phyloP scores from a whole-genome alignment of 768 basidiomycete genomes.

The Rhodosporidiobolus odoratus region DNA sequence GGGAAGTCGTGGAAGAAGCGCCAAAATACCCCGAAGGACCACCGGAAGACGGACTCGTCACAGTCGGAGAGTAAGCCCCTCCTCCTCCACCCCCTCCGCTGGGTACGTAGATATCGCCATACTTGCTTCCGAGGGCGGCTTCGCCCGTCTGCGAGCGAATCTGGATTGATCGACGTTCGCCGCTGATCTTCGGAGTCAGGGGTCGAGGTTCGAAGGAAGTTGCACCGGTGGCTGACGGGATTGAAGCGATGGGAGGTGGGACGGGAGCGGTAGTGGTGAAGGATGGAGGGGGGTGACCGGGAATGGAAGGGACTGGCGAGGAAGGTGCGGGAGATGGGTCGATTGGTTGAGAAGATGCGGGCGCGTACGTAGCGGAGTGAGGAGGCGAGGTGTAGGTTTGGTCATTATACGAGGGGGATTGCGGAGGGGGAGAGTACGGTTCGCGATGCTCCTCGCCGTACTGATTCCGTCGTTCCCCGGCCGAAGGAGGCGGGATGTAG shows the following conservation, averaged over 20 bases:
- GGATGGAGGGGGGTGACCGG: background rate
- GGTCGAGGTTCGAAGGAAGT: conserved; percentile 22
- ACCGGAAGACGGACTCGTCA: conserved; percentile 15
- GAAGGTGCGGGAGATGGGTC: background rate
- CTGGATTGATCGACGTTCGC: conserved; percentile 16
- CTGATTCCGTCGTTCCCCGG: background rate
- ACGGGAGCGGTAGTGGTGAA: background rate
- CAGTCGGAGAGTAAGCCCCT: conserved; percentile 32
- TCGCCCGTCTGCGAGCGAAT: conserved; percentile 3
- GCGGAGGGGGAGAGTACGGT: too few relatives aligned
- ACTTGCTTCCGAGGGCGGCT: conserved; percentile 13
- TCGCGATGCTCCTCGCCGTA: conserved; percentile 2
- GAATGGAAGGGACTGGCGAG: too few relatives aligned
- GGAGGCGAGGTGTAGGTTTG: background rate
- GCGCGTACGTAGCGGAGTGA: background rate
- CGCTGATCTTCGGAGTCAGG: conserved; percentile 1
- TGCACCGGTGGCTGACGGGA: background rate
- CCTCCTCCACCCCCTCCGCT: conserved; percentile 23
- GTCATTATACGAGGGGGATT: background rate
- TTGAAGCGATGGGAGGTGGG: background rate
- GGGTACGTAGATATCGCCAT: conserved; percentile 32
- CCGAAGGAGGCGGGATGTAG: background rate
- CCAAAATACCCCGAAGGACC: conserved; percentile 20
- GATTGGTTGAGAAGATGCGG: background rate
- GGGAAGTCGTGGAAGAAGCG: background rate